Conservation (phyloP, 2,329 filamentous ascomycete species). For the Parastagonospora nodorum region DNA sequence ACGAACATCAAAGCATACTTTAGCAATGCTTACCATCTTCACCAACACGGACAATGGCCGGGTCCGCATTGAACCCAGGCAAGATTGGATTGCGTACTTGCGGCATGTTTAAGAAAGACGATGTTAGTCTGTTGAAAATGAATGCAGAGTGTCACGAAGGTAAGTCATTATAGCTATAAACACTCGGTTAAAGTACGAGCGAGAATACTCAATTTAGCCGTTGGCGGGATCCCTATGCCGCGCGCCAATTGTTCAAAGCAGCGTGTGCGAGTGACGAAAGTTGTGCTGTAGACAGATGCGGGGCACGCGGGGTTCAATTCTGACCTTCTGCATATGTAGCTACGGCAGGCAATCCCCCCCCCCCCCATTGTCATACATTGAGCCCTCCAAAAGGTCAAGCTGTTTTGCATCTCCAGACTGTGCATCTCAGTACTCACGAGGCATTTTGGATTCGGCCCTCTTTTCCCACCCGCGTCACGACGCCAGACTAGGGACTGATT, state of each 20-base stretch:
- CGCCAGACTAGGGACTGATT: neutral
- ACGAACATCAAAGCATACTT: neutral
- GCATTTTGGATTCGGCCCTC: no score
- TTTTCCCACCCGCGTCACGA: neutral
- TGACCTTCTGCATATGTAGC: neutral
- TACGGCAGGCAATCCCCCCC: neutral
- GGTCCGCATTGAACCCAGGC: slow-evolving; percentile 66
- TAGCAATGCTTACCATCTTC: slow-evolving; percentile 38
- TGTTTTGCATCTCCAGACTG: no score
- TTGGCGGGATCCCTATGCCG: neutral
- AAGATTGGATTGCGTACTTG: slow-evolving; percentile 58
- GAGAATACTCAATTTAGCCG: neutral
- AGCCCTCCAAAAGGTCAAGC: no score
- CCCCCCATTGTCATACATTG: no score
- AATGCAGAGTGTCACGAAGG: neutral
- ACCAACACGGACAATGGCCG: slow-evolving; percentile 58
- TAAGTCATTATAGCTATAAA: neutral
- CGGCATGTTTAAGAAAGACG: slow-evolving; percentile 27
- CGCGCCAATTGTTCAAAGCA: no score
- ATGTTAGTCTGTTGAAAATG: slow-evolving; percentile 6
- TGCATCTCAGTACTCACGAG: no score
- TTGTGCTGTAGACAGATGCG: no score
- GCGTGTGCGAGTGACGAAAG: no score
- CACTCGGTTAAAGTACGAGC: neutral
- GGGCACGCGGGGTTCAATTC: neutral